Evolutionary conservation across 345 rosid genomes (phyloP), one percentile per base, ranked within the genome.

Genomic region (Salix suchowensis): DNA sequence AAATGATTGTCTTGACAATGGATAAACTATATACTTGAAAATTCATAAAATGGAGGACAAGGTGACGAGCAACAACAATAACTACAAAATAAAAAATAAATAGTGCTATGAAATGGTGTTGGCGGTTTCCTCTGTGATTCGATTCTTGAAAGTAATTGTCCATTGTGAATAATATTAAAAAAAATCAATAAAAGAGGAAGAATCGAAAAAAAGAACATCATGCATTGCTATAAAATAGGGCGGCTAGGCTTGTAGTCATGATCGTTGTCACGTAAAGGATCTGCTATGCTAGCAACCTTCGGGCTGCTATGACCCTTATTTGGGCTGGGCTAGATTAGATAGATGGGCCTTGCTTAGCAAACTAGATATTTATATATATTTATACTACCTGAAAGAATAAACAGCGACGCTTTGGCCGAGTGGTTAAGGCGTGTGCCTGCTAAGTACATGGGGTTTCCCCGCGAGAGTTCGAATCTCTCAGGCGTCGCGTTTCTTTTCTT

Each of bases 361-460:
- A 2, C 1, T 24, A 0, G 0, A 28, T 30, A 30, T 3, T 30
- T 34, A 34, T 34, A 34, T 34, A 28, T 0, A 0, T 0, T 4
- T 0, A 28, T 2, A 2, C 9, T 0, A 5, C 4, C 8, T 0
- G 0, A 0, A 0, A 0, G 0, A 0, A 1, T 15, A 4, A 0
- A 0, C 0, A 72, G 24, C 21, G 94, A 83, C 90, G 91, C 91
- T 88, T 91, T 89, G 92, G 93, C 93, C 89, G 89, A 91, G 92
- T 89, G 96, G 93, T 91, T 91, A 91, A 89, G 93, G 91, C 88
- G 91, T 88, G 93, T 89, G 96, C 91, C 91, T 88, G 91, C 91
- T 89, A 89, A 91, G 74, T 88, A 86, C 88, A 88, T 89, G 88
- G 96, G 91, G 93, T 87, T 84, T 88, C 90, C 88, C 90, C 89